A percentile compares a stretch with the other conserved stretches of the same genome.
phyloP scores from a whole-genome alignment of 805 yeast species.

The Lipomyces chichibuensis region DNA sequence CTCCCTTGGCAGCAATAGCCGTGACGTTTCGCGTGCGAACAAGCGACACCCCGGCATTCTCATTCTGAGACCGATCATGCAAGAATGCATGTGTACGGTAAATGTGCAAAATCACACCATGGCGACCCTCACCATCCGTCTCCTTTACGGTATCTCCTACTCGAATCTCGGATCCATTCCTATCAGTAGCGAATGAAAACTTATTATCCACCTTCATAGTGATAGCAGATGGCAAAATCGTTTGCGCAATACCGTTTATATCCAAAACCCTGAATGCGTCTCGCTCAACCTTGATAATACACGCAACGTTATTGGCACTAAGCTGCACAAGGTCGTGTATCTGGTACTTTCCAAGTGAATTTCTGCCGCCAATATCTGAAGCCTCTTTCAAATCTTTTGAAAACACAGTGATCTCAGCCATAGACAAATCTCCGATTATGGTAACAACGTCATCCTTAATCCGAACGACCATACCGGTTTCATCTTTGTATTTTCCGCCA shows the following conservation, averaged over 20 bases:
- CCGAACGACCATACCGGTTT: conserved; percentile 89
- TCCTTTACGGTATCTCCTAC: conserved; percentile 95
- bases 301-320: conserved; percentile 84
- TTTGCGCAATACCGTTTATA: conserved; percentile 75
- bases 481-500: conserved; percentile 89
- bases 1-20: conserved; percentile 83
- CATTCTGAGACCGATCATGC: conserved; percentile 75
- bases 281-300: conserved; percentile 86
- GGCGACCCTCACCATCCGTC: conserved; percentile 76
- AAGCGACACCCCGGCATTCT: conserved; percentile 90
- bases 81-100: conserved; percentile 79
- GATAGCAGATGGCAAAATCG: conserved; percentile 79
- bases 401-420: conserved; percentile 86
- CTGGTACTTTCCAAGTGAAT: conserved; percentile 67
- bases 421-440: conserved; percentile 84
- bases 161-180: conserved; percentile 78
- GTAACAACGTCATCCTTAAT: conserved; percentile 85
- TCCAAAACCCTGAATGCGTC: conserved; percentile 79
- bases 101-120: conserved; percentile 85
- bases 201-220: conserved; percentile 70
- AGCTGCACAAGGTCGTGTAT: conserved; percentile 88
- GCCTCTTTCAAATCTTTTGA: conserved; percentile 90
- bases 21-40: conserved; percentile 73
- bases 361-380: conserved; percentile 79
- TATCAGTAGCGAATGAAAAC: conserved; percentile 83